Base-by-base conservation (phyloP, 179 eudicot species). In the Beta corolliflora region DNA sequence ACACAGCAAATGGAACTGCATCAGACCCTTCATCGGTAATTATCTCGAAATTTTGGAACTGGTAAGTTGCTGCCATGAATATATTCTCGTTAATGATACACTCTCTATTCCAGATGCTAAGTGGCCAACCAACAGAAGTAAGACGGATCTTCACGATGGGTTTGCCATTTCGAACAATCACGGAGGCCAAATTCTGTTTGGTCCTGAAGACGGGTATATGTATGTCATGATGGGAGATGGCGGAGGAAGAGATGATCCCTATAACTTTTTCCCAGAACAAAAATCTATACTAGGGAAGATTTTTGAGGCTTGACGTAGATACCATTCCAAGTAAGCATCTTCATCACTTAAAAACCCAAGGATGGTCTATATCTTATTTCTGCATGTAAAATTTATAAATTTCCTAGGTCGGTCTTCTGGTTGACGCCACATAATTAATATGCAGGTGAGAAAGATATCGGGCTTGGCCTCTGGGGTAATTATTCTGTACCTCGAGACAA, bases 201-300 rank as follows among this genome's bases (percentile, higher is more conserved):
- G 98, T 61, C 95, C 98, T 41, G 82, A 80, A 75, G 98, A 95
- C 79, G 91, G 94, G 15, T 90, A 95, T 67, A 74, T 95, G 79
- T 95, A 95, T 81, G 71, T 92, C 25, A 95, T 95, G 97, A 90
- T 92, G 93, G 99, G 99, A 73, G 97, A 92, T 75, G 97, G 98
- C 48, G 95, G 95, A 71, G 86, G 91, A 58, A 89, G 84, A 87
- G 89, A 79, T n/a, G 98, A 94, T 83, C 91, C 95, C 75, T 90
- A 85, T 36, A 79, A 86, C 83, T 93, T 95, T 61, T 85, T 97
- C 15, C 99, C 93, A 73, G 93, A 92, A 82, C 93, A 95, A 91
- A 95, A 91, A 85, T 95, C 98, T 5, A 83, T 93, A 77, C 92
- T 94, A 11, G 98, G 98, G 50, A 94, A 94, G 80, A 84, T 94